Conservation (phyloP, 2,329 filamentous ascomycete genomes). For the Dendrostoma leiphaemia region DNA sequence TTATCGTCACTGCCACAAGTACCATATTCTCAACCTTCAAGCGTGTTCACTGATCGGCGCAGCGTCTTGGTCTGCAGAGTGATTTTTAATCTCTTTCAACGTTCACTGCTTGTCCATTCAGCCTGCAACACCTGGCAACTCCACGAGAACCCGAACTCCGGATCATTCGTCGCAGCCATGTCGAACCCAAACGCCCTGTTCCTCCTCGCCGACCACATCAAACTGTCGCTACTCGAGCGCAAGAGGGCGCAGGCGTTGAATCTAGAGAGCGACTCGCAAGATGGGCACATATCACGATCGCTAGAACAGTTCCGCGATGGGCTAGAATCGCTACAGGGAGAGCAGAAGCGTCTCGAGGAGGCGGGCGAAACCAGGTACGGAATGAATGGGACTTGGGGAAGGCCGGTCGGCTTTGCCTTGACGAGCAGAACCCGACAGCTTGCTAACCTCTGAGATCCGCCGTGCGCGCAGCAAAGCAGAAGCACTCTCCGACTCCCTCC, state of each 20-base stretch:
- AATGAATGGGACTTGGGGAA: no score
- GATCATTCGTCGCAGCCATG: conserved; percentile 39
- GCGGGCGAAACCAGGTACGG: conserved; percentile 62
- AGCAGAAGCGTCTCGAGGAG: conserved; percentile 62
- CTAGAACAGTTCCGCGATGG: conserved; percentile 83
- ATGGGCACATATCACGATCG: conserved; percentile 84
- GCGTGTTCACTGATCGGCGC: no score
- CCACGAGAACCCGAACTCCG: no score
- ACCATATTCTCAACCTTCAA: background rate
- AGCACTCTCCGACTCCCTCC: conserved; percentile 61
- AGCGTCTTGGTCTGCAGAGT: no score
- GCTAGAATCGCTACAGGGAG: conserved; percentile 65
- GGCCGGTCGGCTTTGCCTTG: no score
- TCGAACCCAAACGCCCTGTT: conserved; percentile 74
- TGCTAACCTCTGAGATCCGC: conserved; percentile 15
- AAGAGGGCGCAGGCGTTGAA: conserved; percentile 81
- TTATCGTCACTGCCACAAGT: background rate
- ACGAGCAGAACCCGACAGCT: background rate
- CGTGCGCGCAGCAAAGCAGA: conserved; percentile 39
- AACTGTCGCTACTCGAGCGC: conserved; percentile 89
- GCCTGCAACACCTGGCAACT: background rate
- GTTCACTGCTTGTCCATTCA: no score
- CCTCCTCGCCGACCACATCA: conserved; percentile 93
- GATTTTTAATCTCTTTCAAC: no score
- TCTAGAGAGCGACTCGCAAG: conserved; percentile 75